Conservation (phyloP, 2,329 filamentous ascomycete species). For the Beauveria sp. region DNA sequence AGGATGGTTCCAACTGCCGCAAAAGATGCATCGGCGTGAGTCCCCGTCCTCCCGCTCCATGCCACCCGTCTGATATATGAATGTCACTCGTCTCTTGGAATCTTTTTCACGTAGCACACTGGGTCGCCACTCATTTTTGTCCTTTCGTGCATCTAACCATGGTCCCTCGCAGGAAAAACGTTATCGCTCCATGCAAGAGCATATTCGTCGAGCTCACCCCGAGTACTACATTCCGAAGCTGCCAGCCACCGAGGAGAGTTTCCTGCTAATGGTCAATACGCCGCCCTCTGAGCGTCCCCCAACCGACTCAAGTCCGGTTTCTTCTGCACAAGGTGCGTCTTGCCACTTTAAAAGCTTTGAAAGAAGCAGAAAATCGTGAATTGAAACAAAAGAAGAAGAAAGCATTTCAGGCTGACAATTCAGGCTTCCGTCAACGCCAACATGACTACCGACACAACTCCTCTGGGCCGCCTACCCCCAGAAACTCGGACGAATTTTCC, state of each 20-base stretch:
- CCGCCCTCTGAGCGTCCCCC: slow-evolving; percentile 64
- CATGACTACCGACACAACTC: slow-evolving; percentile 60
- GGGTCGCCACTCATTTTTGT: background rate
- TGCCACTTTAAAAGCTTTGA: too few species aligned
- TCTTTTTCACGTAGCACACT: background rate
- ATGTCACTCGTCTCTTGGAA: background rate
- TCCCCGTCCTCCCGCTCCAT: slow-evolving; percentile 25
- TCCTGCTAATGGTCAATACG: slow-evolving; percentile 90
- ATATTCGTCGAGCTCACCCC: slow-evolving; percentile 93
- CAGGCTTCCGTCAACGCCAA: slow-evolving; percentile 52
- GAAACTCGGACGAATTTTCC: slow-evolving; percentile 61
- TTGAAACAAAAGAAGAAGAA: background rate
- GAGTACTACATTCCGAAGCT: slow-evolving; percentile 97
- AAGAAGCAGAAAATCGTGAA: too few species aligned
- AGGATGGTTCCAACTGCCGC: slow-evolving; percentile 92
- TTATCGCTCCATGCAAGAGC: slow-evolving; percentile 98
- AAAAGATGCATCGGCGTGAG: slow-evolving; percentile 97
- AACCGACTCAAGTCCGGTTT: slow-evolving; percentile 23
- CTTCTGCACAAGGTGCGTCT: slow-evolving; percentile 25
- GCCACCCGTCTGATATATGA: too few species aligned
- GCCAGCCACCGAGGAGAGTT: slow-evolving; percentile 95
- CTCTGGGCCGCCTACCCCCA: slow-evolving; percentile 60
- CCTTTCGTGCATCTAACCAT: slow-evolving; percentile 15
- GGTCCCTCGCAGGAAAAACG: slow-evolving; percentile 60
- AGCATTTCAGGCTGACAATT: background rate